Evolutionary conservation across 352 stramenopile species (phyloP).

Genomic region (Globisporangium radiosum): DNA sequence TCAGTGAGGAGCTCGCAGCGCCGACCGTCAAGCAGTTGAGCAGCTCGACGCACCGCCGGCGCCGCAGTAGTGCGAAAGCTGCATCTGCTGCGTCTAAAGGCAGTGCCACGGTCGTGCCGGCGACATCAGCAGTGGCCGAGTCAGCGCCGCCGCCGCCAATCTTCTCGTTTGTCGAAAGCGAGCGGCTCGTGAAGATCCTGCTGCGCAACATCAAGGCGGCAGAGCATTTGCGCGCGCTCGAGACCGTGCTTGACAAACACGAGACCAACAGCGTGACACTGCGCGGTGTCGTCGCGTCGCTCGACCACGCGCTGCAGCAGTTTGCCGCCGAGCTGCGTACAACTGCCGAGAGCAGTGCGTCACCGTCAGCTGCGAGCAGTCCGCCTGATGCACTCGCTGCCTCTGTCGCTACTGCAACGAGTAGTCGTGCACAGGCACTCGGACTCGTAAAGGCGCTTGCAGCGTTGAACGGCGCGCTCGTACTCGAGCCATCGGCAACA

Average conservation of each 20-base stretch:
- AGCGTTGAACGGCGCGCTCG: slow-evolving; percentile 18
- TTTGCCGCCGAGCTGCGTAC: slow-evolving; percentile 13
- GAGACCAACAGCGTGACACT: slow-evolving; percentile 28
- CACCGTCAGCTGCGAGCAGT: neutral
- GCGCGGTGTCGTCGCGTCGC: slow-evolving; percentile 19
- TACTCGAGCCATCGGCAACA: slow-evolving; percentile 1
- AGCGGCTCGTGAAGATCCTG: slow-evolving; percentile 67
- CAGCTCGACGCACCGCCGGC: neutral
- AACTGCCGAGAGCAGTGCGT: neutral
- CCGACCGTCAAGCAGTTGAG: neutral
- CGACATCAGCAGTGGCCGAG: neutral
- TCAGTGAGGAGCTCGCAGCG: neutral
- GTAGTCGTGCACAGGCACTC: neutral
- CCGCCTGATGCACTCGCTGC: slow-evolving; percentile 4
- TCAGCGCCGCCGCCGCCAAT: neutral
- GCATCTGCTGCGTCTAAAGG: no score
- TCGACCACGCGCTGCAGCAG: slow-evolving; percentile 29
- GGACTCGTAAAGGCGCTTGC: slow-evolving; percentile 18
- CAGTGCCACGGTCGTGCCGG: neutral
- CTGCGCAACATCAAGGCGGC: slow-evolving; percentile 57
- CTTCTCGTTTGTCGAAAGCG: slow-evolving; percentile 69
- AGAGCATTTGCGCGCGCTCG: slow-evolving; percentile 40
- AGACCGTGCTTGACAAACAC: slow-evolving; percentile 42
- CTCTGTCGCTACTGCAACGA: no score
- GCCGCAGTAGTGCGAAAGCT: no score